Evolutionary conservation across 169 alveolate species (phyloP).

Genomic region (Perkinsus olseni): DNA sequence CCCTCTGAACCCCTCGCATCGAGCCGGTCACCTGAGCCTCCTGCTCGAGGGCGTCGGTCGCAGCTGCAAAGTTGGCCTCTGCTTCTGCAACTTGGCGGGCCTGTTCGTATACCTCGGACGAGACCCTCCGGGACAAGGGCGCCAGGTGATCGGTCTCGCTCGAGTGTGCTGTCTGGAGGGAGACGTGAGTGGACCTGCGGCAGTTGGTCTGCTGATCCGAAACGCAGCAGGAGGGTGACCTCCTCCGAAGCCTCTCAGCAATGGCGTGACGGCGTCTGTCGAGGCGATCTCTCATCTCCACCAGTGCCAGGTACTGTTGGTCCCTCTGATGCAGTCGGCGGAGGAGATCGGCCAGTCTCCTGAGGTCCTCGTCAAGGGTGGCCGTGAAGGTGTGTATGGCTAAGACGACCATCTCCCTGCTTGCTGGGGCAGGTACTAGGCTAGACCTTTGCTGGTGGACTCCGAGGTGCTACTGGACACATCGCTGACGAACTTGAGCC

Average conservation of each 20-base stretch:
- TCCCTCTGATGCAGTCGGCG: neutral
- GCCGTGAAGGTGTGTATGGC: neutral
- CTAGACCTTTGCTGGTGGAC: neutral
- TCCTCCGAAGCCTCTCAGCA: neutral
- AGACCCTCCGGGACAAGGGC: neutral
- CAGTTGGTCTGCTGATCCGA: too few relatives aligned
- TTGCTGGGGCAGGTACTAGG: too few relatives aligned
- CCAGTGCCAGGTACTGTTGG: neutral
- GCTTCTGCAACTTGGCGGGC: neutral
- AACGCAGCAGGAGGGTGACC: neutral
- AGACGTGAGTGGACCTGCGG: neutral
- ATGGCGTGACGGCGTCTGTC: neutral
- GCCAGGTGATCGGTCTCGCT: too few relatives aligned
- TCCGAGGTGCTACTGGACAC: neutral
- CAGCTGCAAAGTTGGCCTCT: neutral
- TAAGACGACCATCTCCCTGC: too few relatives aligned
- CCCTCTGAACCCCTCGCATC: neutral
- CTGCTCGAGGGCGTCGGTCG: neutral
- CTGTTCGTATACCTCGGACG: neutral
- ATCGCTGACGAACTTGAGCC: neutral
- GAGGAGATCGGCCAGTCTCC: neutral
- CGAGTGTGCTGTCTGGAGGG: neutral
- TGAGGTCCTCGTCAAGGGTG: neutral
- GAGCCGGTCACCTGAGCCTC: neutral
- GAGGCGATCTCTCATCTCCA: neutral